Evolutionary conservation across 257 asterid species (phyloP).

Genomic region (Solanum bulbocastanum): DNA sequence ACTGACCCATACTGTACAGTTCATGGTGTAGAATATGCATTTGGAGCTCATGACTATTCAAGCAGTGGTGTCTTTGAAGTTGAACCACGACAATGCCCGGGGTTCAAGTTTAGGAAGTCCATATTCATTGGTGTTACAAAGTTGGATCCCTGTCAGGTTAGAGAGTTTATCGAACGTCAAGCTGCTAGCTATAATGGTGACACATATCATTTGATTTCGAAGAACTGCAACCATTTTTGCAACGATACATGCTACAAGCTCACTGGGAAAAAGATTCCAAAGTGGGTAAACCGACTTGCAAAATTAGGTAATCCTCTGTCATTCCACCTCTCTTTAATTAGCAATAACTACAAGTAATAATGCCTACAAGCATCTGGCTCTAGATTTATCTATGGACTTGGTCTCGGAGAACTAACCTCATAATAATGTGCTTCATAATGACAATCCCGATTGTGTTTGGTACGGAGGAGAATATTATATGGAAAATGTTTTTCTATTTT

Average conservation of each 20-base stretch:
- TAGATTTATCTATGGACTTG: not conserved
- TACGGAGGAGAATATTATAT: not conserved
- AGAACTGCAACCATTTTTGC: constrained; percentile 96
- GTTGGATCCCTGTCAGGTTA: constrained; percentile 48
- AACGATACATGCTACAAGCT: constrained; percentile 69
- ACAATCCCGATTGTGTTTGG: not conserved
- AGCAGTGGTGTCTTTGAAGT: constrained; percentile 11
- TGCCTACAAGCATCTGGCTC: not conserved
- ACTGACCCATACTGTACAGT: not conserved
- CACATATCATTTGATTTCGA: constrained; percentile 74
- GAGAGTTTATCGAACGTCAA: constrained; percentile 79
- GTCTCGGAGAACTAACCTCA: not conserved
- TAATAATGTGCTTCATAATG: not conserved
- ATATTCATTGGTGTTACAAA: constrained; percentile 61
- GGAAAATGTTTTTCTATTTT: not conserved
- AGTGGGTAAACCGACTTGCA: constrained; percentile 94
- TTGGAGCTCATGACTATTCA: constrained; percentile 10
- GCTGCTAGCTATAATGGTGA: constrained; percentile 81
- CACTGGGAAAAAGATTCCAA: constrained; percentile 72
- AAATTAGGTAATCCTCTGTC: constrained; percentile 47
- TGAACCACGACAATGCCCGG: constrained; percentile 9
- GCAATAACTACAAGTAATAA: not conserved
- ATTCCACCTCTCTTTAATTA: not conserved
- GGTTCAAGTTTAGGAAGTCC: constrained; percentile 82
- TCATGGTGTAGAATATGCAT: constrained; percentile 14